Base-by-base conservation (phyloP, 805 yeast genomes). In the Spencermartinsiella europaea region DNA sequence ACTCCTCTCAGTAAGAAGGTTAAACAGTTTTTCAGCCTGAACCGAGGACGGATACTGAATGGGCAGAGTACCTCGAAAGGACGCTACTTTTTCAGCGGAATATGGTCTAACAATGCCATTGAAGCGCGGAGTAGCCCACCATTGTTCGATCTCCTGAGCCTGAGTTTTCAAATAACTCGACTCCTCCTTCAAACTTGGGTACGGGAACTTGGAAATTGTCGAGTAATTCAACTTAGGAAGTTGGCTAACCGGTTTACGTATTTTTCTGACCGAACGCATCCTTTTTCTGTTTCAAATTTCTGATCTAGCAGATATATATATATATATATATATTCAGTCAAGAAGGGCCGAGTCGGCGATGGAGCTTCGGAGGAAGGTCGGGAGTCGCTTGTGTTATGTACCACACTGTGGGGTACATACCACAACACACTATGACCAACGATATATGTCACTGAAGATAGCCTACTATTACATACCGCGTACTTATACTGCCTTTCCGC, bases 21-120 rank as follows among this genome's bases (percentile, higher is more conserved):
- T 61, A 62, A 75, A 78, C 36, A 80, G 64, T 54, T 77, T 75
- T 46, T 68, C 66, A 2, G 83, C 80, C 60, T 77, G 83, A 4
- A 62, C 56, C 2, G 80, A 76, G 0, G 84, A 79, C 2, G 73
- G 72, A 37, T 61, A 62, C 33, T 53, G 51, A 22, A 59, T 54
- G 2, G 72, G 68, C 3, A 77, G 49, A 1, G 77, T 66, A 10
- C 83, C 83, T 36, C 83, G 66, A 58, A 74, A 74, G 19, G 67
- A 61, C 10, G 80, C 80, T 3, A 80, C 80, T 47, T 72, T 69
- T 28, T 65, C 62, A 1, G 85, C 77, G 3, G 67, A 58, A 58
- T 80, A 80, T 1, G 81, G 75, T 48, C 86, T 69, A 42, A 63
- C 62, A 39, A 77, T 61, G 19, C 72, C 71, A 45, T 65, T 57